These are phyloP conservation scores for Peribolospora baueri DNA, from an alignment of 768 basidiomycete genomes.

Conservation along the genomic window DNA sequence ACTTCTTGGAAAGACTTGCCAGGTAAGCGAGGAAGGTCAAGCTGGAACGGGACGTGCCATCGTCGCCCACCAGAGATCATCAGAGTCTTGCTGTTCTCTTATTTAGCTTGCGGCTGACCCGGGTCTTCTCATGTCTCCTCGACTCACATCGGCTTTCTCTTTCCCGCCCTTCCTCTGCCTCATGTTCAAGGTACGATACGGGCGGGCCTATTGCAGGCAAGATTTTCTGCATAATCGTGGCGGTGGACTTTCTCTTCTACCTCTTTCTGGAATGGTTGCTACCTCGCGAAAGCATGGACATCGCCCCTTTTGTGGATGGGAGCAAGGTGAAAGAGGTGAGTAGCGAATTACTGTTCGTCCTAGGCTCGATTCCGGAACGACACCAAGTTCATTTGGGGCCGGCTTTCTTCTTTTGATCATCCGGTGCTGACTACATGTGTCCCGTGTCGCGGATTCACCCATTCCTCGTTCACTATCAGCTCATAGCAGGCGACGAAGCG, in stretches of 20 bases:
- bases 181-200: conserved; percentile 38
- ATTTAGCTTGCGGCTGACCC: background rate
- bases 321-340: conserved; percentile 7
- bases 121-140: background rate
- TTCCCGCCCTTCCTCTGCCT: background rate
- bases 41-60: background rate
- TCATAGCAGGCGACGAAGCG: too few relatives aligned
- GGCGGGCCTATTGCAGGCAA: conserved; percentile 59
- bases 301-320: conserved; percentile 20
- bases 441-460: too few relatives aligned
- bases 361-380: too few relatives aligned
- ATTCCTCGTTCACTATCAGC: too few relatives aligned
- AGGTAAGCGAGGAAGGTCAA: conserved; percentile 26
- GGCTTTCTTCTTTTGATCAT: too few relatives aligned
- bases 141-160: too few relatives aligned
- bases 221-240: conserved; percentile 65
- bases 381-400: too few relatives aligned
- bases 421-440: too few relatives aligned
- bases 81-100: background rate
- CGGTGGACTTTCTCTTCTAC: conserved; percentile 77
- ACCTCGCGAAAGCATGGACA: conserved; percentile 53
- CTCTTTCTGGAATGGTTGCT: conserved; percentile 58
- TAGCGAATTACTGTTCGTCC: background rate
- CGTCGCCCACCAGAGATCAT: too few relatives aligned
- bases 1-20: conserved; percentile 51